phyloP scores from a whole-genome alignment of 208 protist genomes.

The Crithidia sp. region DNA sequence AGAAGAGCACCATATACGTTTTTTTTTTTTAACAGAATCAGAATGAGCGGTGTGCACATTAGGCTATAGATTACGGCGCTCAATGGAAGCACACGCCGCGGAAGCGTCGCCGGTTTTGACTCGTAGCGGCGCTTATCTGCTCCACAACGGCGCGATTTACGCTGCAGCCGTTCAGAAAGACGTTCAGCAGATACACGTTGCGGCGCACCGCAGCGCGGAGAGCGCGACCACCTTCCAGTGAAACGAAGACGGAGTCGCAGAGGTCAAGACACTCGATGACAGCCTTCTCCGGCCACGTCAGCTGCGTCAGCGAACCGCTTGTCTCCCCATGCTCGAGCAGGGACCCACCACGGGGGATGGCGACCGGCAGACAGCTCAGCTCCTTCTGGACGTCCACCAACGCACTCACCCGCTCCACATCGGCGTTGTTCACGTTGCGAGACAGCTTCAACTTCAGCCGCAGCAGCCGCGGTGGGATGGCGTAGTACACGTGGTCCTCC shows the following conservation, averaged over 20 bases:
- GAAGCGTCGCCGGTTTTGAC: conserved; percentile 30
- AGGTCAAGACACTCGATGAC: conserved; percentile 34
- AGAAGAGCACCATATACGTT: too few relatives aligned
- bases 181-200: conserved; percentile 42
- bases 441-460: conserved; percentile 34
- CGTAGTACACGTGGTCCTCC: conserved; percentile 17
- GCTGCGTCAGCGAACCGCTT: conserved; percentile 15
- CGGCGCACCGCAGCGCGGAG: conserved; percentile 37
- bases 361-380: conserved; percentile 10
- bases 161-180: conserved; percentile 45
- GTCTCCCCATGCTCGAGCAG: not conserved
- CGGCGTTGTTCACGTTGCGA: conserved; percentile 28
- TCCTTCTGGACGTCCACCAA: conserved; percentile 25
- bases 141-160: conserved; percentile 42
- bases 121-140: conserved; percentile 34
- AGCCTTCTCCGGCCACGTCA: conserved; percentile 32
- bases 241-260: conserved; percentile 35
- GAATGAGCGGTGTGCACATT: too few relatives aligned
- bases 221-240: conserved; percentile 40
- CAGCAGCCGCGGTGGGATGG: conserved; percentile 25
- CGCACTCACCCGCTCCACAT: conserved; percentile 27
- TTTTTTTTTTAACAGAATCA: too few relatives aligned
- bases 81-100: not conserved
- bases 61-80: too few relatives aligned
- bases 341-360: not conserved